A percentile compares a stretch with the other conserved stretches of the same genome.
Evolutionary conservation across 139 green algal species (phyloP).

Genomic region (Penium margaritaceum): DNA sequence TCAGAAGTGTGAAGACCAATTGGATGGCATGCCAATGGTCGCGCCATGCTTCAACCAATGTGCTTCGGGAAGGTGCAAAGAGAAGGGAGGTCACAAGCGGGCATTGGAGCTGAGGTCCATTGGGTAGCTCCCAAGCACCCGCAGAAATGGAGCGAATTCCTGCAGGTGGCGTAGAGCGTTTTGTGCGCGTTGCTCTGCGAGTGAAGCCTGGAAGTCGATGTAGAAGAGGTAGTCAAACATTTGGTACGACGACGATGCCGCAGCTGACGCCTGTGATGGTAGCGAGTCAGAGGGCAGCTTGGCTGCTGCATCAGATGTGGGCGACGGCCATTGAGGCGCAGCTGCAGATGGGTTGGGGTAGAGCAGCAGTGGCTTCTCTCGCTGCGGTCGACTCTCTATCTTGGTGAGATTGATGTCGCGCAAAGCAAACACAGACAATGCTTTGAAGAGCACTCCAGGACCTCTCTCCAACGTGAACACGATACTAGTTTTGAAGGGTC

Average conservation of each 20-base stretch:
- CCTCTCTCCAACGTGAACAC: constrained; percentile 72
- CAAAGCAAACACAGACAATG: constrained; percentile 89
- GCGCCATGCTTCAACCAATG: no score
- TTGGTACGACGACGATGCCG: constrained; percentile 1
- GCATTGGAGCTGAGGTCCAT: constrained; percentile 28
- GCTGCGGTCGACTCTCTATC: constrained; percentile 85
- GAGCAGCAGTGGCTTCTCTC: constrained; percentile 57
- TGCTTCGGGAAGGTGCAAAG: no score
- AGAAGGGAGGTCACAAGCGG: no score
- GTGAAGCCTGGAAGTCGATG: constrained; percentile 81
- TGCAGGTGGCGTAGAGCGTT: constrained; percentile 88
- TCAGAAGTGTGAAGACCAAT: no score
- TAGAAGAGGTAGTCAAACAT: constrained; percentile 97
- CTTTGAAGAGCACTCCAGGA: constrained; percentile 90
- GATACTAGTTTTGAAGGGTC: constrained; percentile 67
- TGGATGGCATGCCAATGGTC: no score
- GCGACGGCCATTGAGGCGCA: constrained; percentile 20
- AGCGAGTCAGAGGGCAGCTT: not conserved
- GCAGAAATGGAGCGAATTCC: constrained; percentile 82
- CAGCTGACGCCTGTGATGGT: not conserved
- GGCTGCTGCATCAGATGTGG: not conserved
- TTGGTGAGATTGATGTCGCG: constrained; percentile 93
- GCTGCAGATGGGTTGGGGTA: not conserved
- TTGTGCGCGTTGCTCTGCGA: constrained; percentile 68
- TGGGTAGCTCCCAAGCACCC: constrained; percentile 87